Percentiles rank a stretch among this genome's conserved stretches.
phyloP scores from a whole-genome alignment of 192 early-diverging fungal genomes.

The Tieghemiomyces parasiticus region DNA sequence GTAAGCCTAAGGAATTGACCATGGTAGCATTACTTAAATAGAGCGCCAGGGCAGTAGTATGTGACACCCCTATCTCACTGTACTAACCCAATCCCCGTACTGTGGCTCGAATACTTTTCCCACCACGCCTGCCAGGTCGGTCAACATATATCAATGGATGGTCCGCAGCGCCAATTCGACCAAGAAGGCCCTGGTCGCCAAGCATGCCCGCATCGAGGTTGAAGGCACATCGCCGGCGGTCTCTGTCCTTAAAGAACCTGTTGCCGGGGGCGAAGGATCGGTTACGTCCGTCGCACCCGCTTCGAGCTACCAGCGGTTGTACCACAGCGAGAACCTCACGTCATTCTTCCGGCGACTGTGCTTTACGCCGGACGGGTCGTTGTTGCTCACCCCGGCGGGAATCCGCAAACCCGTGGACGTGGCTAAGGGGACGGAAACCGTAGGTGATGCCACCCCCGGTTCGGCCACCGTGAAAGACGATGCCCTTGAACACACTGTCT shows the following conservation, averaged over 20 bases:
- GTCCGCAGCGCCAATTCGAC: constrained; percentile 12
- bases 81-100: too few species aligned
- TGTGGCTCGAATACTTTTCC: too few species aligned
- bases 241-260: too few species aligned
- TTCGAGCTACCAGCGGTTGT: constrained; percentile 34
- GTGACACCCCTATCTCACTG: too few species aligned
- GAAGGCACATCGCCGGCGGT: too few species aligned
- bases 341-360: constrained; percentile 81
- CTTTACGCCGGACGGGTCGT: constrained; percentile 77
- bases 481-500: constrained; percentile 29
- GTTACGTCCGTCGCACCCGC: too few species aligned
- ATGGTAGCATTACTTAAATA: too few species aligned
- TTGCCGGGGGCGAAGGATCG: too few species aligned
- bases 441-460: too few species aligned
- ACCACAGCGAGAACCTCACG: constrained; percentile 74
- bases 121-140: constrained; percentile 23
- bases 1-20: too few species aligned
- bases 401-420: constrained; percentile 23
- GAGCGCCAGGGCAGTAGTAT: too few species aligned
- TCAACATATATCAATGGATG: constrained; percentile 27
- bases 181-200: background rate
- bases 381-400: constrained; percentile 72
- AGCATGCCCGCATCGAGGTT: constrained; percentile 4
- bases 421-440: too few species aligned
- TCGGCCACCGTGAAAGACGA: background rate